phyloP scores from a whole-genome alignment of 306 rosid species.

The Sesbania bispinosa region DNA sequence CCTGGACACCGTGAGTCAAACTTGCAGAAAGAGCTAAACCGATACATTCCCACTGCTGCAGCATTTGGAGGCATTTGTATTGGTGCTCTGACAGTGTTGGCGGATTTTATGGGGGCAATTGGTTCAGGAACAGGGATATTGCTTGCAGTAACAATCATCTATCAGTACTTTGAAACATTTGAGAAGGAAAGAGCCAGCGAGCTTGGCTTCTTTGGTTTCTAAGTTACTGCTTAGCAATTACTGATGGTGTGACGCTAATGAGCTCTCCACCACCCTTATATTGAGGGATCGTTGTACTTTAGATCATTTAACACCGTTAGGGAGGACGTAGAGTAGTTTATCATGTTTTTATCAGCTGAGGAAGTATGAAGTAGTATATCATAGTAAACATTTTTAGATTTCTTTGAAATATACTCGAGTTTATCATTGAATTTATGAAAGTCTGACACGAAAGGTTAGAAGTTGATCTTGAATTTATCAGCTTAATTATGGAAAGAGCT shows the following conservation, averaged over 20 bases:
- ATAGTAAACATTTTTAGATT: not conserved
- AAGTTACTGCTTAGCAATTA: not conserved
- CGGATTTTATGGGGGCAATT: constrained; percentile 95
- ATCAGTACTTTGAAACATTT: constrained; percentile 87
- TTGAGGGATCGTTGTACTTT: constrained; percentile 36
- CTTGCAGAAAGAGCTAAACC: constrained; percentile 81
- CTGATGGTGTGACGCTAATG: constrained; percentile 9
- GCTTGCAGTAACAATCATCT: constrained; percentile 89
- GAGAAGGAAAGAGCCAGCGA: constrained; percentile 90
- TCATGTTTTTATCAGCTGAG: constrained; percentile 24
- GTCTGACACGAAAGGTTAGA: no score
- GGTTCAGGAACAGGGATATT: constrained; percentile 91
- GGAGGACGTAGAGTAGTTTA: constrained; percentile 41
- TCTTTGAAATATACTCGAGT: not conserved
- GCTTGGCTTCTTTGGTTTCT: constrained; percentile 92
- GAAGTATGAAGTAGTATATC: constrained; percentile 18
- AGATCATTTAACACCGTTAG: constrained; percentile 37
- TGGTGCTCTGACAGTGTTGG: constrained; percentile 87
- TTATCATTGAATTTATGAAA: no score
- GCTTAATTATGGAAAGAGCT: no score
- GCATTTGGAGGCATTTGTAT: constrained; percentile 93
- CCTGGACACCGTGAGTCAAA: constrained; percentile 92
- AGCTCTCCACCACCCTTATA: constrained; percentile 31
- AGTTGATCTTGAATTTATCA: no score
- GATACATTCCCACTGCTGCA: constrained; percentile 92